phyloP scores from a whole-genome alignment of 352 stramenopile genomes.

The Stramenopiles sp. region DNA sequence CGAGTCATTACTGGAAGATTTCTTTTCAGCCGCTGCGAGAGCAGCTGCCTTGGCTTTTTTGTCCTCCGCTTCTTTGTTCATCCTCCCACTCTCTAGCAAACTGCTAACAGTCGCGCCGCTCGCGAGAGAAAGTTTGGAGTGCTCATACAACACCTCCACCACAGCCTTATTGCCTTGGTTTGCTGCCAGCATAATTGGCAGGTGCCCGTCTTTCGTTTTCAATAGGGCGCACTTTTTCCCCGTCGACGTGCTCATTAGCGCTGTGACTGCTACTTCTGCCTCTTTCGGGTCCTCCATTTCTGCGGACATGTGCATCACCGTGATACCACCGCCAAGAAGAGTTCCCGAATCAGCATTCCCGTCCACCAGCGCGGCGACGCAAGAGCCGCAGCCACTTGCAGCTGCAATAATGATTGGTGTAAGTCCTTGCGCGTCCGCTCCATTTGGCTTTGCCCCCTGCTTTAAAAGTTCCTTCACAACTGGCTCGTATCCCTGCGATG shows the following conservation, averaged over 20 bases:
- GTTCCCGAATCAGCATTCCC: constrained; percentile 22
- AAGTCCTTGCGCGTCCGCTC: constrained; percentile 25
- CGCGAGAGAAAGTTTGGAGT: too few relatives aligned
- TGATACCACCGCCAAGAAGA: constrained; percentile 21
- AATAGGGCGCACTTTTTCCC: constrained; percentile 1
- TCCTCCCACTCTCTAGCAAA: too few relatives aligned
- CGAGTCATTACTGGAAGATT: too few relatives aligned
- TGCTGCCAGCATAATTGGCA: constrained; percentile 13
- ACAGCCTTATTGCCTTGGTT: not conserved
- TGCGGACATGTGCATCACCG: constrained; percentile 24
- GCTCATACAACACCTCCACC: constrained; percentile 10
- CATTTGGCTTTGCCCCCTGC: constrained; percentile 19
- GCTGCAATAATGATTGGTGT: constrained; percentile 26
- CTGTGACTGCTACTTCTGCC: too few relatives aligned
- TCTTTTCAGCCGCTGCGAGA: too few relatives aligned
- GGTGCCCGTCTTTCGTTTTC: constrained; percentile 11
- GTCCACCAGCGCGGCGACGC: constrained; percentile 21
- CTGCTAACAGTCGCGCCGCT: too few relatives aligned
- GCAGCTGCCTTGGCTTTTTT: too few relatives aligned
- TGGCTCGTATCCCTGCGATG: constrained; percentile 13
- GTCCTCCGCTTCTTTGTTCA: too few relatives aligned
- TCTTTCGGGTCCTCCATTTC: constrained; percentile 13
- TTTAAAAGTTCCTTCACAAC: constrained; percentile 21
- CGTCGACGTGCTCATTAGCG: constrained; percentile 7
- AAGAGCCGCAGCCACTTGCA: constrained; percentile 21